Percentiles rank a stretch among this genome's conserved stretches.
These are phyloP conservation scores for Plantago elongata DNA, from an alignment of 257 asterid species.

Conservation along the genomic window DNA sequence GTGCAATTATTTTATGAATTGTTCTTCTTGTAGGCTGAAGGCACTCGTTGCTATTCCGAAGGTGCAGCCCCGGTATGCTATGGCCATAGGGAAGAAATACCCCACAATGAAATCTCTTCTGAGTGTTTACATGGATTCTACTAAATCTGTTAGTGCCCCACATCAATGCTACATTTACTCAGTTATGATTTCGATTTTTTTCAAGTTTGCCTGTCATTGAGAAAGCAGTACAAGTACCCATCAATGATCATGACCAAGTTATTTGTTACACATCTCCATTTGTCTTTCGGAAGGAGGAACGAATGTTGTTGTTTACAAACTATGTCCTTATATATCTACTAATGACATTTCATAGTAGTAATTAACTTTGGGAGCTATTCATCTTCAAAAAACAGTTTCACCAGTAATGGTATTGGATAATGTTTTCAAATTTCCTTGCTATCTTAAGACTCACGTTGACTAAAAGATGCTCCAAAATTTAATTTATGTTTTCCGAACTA, in stretches of 20 bases:
- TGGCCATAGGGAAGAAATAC: constrained; percentile 88
- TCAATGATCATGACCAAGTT: neutral
- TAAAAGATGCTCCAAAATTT: no score
- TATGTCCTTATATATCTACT: neutral
- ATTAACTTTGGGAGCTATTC: no score
- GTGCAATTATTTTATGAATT: constrained; percentile 7
- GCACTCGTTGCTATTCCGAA: constrained; percentile 85
- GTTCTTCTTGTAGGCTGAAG: constrained; percentile 62
- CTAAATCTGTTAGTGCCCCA: constrained; percentile 63
- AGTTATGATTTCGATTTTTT: constrained; percentile 2
- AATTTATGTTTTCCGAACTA: no score
- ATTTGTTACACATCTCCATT: neutral
- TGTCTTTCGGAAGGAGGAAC: neutral
- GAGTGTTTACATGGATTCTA: constrained; percentile 81
- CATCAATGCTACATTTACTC: neutral
- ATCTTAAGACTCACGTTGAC: no score
- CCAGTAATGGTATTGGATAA: no score
- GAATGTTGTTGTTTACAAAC: constrained; percentile 4
- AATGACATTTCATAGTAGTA: no score
- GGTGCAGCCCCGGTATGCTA: constrained; percentile 91
- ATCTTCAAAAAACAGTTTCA: no score
- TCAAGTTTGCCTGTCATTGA: constrained; percentile 14
- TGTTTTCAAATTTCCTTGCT: no score
- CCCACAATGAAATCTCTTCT: constrained; percentile 96
- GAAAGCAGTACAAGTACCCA: neutral